Conservation (phyloP, 1,284 basidiomycete genomes). For the Stygiomarasmius scandens region DNA sequence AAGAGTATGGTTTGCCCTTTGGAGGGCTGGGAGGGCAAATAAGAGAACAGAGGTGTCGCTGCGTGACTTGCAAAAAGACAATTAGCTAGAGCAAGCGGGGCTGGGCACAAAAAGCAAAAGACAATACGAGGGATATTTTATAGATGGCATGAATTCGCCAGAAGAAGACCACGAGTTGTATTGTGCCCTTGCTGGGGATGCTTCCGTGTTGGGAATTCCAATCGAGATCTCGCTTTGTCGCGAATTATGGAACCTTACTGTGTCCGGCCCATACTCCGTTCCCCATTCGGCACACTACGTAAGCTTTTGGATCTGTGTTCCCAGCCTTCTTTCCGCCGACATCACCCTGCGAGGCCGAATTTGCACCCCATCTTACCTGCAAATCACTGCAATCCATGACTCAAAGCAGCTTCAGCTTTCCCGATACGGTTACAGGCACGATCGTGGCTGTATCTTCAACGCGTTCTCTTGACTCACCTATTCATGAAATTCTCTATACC, state of each 20-base stretch:
- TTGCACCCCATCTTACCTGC: background rate
- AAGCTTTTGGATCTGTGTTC: no score
- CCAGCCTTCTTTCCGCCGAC: background rate
- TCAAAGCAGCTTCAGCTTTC: background rate
- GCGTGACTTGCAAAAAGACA: constrained; percentile 48
- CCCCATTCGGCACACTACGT: no score
- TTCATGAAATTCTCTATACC: no score
- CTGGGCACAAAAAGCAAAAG: constrained; percentile 46
- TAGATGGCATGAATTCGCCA: constrained; percentile 35
- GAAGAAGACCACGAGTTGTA: background rate
- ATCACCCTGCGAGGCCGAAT: background rate
- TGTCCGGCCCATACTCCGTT: background rate
- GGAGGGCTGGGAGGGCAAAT: constrained; percentile 29
- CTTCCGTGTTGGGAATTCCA: background rate
- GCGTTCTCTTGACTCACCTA: background rate
- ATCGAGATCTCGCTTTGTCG: background rate
- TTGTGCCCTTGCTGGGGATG: background rate
- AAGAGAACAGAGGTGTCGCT: constrained; percentile 45
- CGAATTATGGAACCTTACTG: background rate
- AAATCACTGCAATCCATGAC: background rate
- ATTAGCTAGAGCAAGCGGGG: constrained; percentile 57
- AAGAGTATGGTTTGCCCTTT: constrained; percentile 28
- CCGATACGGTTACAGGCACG: background rate
- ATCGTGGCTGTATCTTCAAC: background rate
- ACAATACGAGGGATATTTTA: constrained; percentile 67